Conservation (phyloP, 148 eudicot species). For the Silene latifolia region DNA sequence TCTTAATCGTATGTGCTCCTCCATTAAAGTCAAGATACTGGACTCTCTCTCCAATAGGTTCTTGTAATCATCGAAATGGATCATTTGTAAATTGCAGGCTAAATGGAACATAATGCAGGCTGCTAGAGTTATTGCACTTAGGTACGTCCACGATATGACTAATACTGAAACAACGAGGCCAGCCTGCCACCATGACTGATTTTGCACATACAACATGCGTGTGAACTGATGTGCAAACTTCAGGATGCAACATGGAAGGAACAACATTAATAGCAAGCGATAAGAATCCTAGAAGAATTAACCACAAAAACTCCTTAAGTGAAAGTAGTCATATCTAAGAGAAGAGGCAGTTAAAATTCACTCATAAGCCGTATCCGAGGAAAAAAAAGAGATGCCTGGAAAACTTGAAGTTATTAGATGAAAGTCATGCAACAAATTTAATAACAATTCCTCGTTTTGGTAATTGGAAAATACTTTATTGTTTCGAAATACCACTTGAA, state of each 20-base stretch:
- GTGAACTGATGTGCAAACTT: conserved; percentile 64
- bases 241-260: conserved; percentile 57
- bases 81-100: conserved; percentile 82
- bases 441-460: neutral
- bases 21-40: conserved; percentile 47
- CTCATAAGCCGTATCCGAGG: neutral
- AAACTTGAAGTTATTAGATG: neutral
- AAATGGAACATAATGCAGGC: conserved; percentile 74
- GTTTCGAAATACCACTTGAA: neutral
- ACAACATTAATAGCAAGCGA: conserved; percentile 43
- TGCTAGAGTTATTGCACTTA: conserved; percentile 52
- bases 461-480: neutral
- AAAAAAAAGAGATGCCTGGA: neutral
- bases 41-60: conserved; percentile 65
- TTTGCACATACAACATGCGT: conserved; percentile 40
- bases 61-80: conserved; percentile 80
- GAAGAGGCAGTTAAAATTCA: neutral
- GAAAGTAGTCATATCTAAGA: conserved; percentile 1
- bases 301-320: conserved; percentile 17
- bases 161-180: conserved; percentile 36
- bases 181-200: conserved; percentile 65
- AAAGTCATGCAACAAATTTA: too few relatives aligned
- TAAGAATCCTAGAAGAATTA: conserved; percentile 42
- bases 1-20: conserved; percentile 73
- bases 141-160: conserved; percentile 64